Conservation (phyloP, 2,329 filamentous ascomycete species). For the Pseudogymnoascus sp. region DNA sequence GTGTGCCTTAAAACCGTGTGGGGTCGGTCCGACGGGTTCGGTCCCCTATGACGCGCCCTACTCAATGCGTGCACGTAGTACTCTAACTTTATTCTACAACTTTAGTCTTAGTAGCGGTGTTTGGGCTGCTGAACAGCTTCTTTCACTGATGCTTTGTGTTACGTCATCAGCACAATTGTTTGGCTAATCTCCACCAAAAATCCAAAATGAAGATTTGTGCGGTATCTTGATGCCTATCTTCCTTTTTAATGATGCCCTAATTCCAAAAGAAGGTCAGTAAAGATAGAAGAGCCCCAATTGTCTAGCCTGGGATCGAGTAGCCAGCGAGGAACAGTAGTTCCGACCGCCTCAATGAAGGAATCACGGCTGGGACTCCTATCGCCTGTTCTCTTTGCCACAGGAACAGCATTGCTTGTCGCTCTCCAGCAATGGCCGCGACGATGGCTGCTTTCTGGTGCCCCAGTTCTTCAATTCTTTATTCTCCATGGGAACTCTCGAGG, state of each 20-base stretch:
- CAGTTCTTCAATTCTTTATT: constrained; percentile 29
- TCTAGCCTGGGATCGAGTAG: neutral
- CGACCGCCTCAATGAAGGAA: neutral
- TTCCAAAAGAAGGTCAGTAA: neutral
- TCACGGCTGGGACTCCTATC: neutral
- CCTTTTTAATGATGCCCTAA: neutral
- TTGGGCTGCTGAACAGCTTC: neutral
- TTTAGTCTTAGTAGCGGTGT: neutral
- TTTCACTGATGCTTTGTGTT: neutral
- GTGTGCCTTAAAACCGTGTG: neutral
- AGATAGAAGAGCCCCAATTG: neutral
- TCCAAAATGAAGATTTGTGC: neutral
- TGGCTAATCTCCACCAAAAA: neutral
- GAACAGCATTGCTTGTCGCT: constrained; percentile 14
- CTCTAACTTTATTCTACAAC: neutral
- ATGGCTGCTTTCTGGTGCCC: constrained; percentile 37
- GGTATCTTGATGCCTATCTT: neutral
- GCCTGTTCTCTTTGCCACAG: constrained; percentile 6
- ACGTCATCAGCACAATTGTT: constrained; percentile 4
- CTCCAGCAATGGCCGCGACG: constrained; percentile 26
- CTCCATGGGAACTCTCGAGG: constrained; percentile 29
- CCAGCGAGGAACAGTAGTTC: neutral
- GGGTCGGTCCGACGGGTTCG: neutral
- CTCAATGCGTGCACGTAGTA: neutral
- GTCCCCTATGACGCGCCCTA: neutral